Evolutionary conservation across 345 rosid genomes (phyloP).

Genomic region (Psidium friedrichsthalianum): DNA sequence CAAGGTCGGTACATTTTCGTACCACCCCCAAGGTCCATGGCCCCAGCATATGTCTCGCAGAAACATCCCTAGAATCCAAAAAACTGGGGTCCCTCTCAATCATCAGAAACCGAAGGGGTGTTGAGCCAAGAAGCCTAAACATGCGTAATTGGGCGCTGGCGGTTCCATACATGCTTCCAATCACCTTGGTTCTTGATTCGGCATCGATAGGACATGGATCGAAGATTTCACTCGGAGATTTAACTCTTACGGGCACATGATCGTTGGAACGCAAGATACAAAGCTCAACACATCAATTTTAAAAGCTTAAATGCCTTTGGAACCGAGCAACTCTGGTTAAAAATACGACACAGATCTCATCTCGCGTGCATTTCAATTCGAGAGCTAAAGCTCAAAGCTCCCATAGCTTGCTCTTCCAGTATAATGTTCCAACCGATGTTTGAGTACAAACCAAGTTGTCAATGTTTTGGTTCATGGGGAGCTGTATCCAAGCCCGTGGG

Average conservation of each 20-base stretch:
- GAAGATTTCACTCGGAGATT: background rate
- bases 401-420: background rate
- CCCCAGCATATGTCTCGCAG: background rate
- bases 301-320: background rate
- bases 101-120: background rate
- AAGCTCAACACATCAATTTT: background rate
- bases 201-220: background rate
- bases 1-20: background rate
- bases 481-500: fast-evolving
- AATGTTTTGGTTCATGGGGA: background rate
- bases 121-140: background rate
- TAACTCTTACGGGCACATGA: background rate
- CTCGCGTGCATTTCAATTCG: background rate
- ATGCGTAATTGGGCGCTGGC: background rate
- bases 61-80: background rate
- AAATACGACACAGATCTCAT: background rate
- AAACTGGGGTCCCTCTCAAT: background rate
- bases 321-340: background rate
- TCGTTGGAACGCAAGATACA: background rate
- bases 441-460: background rate
- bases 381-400: background rate
- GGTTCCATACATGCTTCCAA: background rate
- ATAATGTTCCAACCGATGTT: no score
- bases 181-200: background rate
- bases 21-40: background rate